Conservation (phyloP, 75 land plant species). For the Sequoiadendron giganteum region DNA sequence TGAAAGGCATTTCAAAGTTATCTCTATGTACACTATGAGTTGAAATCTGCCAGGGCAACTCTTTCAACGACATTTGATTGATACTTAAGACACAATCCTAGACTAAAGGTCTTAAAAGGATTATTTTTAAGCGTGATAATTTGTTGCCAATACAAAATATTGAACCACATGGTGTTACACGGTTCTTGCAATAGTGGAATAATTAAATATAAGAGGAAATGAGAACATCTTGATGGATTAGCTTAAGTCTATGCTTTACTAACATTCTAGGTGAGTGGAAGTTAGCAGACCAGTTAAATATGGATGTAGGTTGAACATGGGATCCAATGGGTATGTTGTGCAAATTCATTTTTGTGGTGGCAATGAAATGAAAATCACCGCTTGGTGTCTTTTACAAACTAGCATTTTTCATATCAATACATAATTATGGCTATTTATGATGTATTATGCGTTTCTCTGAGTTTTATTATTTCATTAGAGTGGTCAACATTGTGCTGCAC, state of each 20-base stretch:
- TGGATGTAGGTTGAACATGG: neutral
- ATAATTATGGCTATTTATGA: neutral
- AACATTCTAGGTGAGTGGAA: neutral
- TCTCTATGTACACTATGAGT: neutral
- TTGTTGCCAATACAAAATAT: neutral
- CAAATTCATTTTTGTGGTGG: neutral
- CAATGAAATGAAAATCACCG: neutral
- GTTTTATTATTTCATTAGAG: neutral
- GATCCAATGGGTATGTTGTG: neutral
- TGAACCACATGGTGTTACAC: neutral
- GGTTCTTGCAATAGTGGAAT: neutral
- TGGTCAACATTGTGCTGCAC: neutral
- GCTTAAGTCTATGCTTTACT: neutral
- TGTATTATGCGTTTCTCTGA: too few species aligned
- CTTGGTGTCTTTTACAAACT: too few species aligned
- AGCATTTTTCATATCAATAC: neutral
- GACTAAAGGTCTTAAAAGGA: neutral
- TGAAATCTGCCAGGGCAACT: neutral
- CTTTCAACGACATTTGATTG: neutral
- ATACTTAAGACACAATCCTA: neutral
- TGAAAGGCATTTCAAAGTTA: neutral
- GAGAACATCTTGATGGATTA: neutral
- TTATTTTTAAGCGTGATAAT: neutral
- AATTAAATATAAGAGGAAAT: neutral
- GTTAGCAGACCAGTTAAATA: neutral